phyloP scores from a whole-genome alignment of 129 eudicot genomes.

The Centella asiatica region DNA sequence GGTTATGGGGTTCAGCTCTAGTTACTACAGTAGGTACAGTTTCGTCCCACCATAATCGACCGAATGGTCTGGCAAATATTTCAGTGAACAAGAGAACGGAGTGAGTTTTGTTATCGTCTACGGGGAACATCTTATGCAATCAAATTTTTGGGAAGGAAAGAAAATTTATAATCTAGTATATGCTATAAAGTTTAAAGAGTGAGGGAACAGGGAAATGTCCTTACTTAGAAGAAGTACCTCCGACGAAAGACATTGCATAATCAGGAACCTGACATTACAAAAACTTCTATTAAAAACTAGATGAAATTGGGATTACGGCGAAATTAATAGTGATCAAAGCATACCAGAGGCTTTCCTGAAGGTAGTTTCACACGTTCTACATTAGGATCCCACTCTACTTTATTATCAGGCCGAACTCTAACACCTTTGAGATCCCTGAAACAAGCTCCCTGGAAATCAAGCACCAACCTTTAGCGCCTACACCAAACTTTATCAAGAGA shows the following conservation, averaged over 20 bases:
- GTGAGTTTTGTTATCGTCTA: too few relatives aligned
- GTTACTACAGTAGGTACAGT: constrained; percentile 86
- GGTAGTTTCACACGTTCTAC: constrained; percentile 36
- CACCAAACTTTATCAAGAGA: neutral
- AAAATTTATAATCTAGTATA: neutral
- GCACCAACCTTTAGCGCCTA: neutral
- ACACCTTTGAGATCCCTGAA: constrained; percentile 69
- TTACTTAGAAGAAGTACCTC: constrained; percentile 72
- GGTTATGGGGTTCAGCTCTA: constrained; percentile 86
- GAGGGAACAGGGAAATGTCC: neutral
- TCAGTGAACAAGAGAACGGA: neutral
- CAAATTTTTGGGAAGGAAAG: neutral
- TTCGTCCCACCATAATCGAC: constrained; percentile 89
- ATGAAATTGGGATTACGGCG: neutral
- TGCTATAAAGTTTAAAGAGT: neutral
- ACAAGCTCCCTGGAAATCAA: constrained; percentile 53
- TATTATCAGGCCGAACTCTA: constrained; percentile 35
- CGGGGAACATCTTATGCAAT: too few relatives aligned
- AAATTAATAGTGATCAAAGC: neutral
- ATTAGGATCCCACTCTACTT: constrained; percentile 55
- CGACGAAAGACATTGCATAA: constrained; percentile 57
- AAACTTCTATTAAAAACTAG: neutral
- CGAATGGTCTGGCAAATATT: constrained; percentile 58
- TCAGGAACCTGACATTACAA: constrained; percentile 54
- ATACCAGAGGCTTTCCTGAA: constrained; percentile 67